Conservation (phyloP, 495 filamentous ascomycete genomes). For the Geoglossum glabrum region DNA sequence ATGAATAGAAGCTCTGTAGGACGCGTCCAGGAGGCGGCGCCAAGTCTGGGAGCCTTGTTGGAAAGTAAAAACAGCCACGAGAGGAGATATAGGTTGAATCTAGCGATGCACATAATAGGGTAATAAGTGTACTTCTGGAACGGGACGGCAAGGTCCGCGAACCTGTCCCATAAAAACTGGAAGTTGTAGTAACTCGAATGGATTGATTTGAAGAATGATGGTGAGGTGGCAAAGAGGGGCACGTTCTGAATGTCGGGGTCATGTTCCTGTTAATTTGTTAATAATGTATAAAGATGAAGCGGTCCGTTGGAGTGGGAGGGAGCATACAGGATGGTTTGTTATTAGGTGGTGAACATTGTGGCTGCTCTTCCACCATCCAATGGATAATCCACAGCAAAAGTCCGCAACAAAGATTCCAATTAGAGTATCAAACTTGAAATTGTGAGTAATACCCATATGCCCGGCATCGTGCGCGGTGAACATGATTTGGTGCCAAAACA, state of each 20-base stretch:
- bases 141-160: constrained; percentile 21
- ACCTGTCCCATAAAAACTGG: constrained; percentile 23
- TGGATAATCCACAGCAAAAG: constrained; percentile 45
- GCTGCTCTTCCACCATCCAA: constrained; percentile 33
- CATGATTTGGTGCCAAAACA: constrained; percentile 35
- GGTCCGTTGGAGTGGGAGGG: not conserved
- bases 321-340: constrained; percentile 23
- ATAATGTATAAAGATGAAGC: not conserved
- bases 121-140: constrained; percentile 30
- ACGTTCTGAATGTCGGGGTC: constrained; percentile 32
- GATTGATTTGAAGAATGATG: constrained; percentile 24
- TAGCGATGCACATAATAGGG: constrained; percentile 29
- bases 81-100: constrained; percentile 29
- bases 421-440: constrained; percentile 25
- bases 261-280: constrained; percentile 18
- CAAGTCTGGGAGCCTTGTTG: constrained; percentile 17
- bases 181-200: constrained; percentile 25
- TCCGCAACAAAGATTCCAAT: constrained; percentile 53
- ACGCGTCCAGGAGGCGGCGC: constrained; percentile 26
- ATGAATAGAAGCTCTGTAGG: constrained; percentile 23
- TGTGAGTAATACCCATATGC: constrained; percentile 27
- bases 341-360: constrained; percentile 34
- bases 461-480: constrained; percentile 32
- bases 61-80: constrained; percentile 25
- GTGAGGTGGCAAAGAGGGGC: constrained; percentile 28